Evolutionary conservation across 208 protist species (phyloP).

Genomic region (Crithidia bombi): DNA sequence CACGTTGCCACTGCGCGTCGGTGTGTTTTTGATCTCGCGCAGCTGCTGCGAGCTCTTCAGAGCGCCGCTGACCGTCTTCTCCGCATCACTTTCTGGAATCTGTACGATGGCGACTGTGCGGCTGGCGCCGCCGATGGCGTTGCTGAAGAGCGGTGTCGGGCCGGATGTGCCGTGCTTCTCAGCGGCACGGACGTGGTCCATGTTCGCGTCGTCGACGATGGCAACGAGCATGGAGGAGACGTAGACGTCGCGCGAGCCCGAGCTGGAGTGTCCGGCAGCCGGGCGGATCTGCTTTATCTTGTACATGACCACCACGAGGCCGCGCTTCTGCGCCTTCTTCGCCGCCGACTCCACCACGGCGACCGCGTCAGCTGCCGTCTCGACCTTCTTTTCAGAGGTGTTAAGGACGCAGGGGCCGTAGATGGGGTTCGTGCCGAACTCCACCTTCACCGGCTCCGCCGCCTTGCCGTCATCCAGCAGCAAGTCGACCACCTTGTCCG

Average conservation of each 20-base stretch:
- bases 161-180: conserved; percentile 28
- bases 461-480: conserved; percentile 17
- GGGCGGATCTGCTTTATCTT: conserved; percentile 50
- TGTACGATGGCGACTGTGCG: conserved; percentile 53
- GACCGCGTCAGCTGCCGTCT: conserved; percentile 33
- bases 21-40: conserved; percentile 62
- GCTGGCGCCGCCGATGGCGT: conserved; percentile 59
- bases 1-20: conserved; percentile 80
- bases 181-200: conserved; percentile 32
- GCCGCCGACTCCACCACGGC: conserved; percentile 36
- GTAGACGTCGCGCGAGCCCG: conserved; percentile 42
- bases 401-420: conserved; percentile 63
- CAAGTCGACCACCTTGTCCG: conserved; percentile 40
- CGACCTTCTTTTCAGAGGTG: conserved; percentile 42
- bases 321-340: conserved; percentile 23
- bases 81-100: conserved; percentile 31
- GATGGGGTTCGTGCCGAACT: conserved; percentile 56
- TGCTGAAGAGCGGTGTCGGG: conserved; percentile 48
- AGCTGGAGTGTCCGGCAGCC: not conserved
- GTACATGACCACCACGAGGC: conserved; percentile 42
- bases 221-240: conserved; percentile 47
- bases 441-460: conserved; percentile 30
- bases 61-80: conserved; percentile 29
- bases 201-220: conserved; percentile 37
- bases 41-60: conserved; percentile 24